These are phyloP conservation scores for Syncephalastrum monosporum DNA, from an alignment of 371 early-diverging fungal species.

Conservation along the genomic window DNA sequence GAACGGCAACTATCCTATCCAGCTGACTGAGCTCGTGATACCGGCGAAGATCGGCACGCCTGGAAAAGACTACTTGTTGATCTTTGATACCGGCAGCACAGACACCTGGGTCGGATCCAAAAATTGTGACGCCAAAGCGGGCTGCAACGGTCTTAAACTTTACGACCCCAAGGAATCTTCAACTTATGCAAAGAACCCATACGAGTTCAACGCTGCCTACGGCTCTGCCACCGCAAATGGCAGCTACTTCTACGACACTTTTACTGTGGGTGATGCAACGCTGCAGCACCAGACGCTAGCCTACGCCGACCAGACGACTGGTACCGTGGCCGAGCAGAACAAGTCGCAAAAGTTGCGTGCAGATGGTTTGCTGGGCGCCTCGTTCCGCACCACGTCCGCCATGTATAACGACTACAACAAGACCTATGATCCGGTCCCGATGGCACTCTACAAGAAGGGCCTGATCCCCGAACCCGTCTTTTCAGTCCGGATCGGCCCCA, in stretches of 20 bases:
- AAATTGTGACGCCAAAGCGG: not conserved
- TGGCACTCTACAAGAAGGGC: slow-evolving; percentile 5
- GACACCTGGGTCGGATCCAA: slow-evolving; percentile 15
- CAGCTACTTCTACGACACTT: slow-evolving; percentile 9
- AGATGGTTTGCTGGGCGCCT: slow-evolving; percentile 17
- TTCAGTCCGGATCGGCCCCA: slow-evolving; percentile 7
- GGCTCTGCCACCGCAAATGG: slow-evolving; percentile 6
- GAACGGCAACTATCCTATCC: too few species aligned
- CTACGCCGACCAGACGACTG: slow-evolving; percentile 3
- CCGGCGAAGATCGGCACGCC: slow-evolving; percentile 8
- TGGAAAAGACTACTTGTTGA: slow-evolving; percentile 8
- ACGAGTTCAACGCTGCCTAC: not conserved
- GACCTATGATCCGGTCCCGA: slow-evolving; percentile 9
- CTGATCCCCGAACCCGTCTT: slow-evolving; percentile 10
- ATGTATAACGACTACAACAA: slow-evolving; percentile 1
- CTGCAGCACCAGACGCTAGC: slow-evolving; percentile 8
- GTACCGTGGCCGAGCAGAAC: slow-evolving; percentile 1
- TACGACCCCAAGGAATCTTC: slow-evolving; percentile 5
- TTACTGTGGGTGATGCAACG: slow-evolving; percentile 5
- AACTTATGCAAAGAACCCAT: not conserved
- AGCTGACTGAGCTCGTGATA: too few species aligned
- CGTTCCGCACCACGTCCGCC: slow-evolving; percentile 3
- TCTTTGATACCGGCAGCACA: slow-evolving; percentile 17
- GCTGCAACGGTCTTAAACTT: not conserved
- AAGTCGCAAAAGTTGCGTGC: not conserved